Evolutionary conservation across 2,329 filamentous ascomycete genomes (phyloP), one percentile per base, ranked within the genome.

Genomic region (Colletotrichum scovillei): DNA sequence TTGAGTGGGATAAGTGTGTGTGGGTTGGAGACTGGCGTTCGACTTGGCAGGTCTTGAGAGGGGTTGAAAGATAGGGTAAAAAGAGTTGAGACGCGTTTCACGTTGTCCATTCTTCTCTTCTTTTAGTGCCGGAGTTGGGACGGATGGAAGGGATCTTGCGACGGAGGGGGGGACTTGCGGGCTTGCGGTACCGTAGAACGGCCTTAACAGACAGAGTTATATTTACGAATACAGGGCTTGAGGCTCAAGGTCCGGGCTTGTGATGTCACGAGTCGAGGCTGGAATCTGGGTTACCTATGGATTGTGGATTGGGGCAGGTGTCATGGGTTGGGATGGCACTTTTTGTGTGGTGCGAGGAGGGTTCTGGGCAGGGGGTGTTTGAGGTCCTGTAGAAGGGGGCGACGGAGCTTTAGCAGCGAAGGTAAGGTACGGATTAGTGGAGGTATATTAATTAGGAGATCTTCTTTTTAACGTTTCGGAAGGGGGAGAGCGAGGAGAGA

Each of bases 1-100:
- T 42, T 42, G 38, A 16, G 38, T 42, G 5, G 12, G 35, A 16
- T 42, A 0, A 4, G 16, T n/a, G 42, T 49, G 8, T 9, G 42
- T 49, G 42, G 16, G 42, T 49, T 22, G 42, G 42, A 56, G 26
- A 28, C 53, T 28, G 53, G 19, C 12, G 26, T 56, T 56, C 22
- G 53, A 19, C 6, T 6, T n/a, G 28, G 42, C 26, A 62, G 24
- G 42, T 28, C 16, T 24, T n/a, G 24, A 19, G 7, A 28, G 26
- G 11, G 12, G 19, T 5, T 5, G 6, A 14, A 8, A 8, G 19
- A 62, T 28, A 16, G 35, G 30, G 42, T 49, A 11, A 38, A 46
- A 38, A 46, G 30, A 42, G 63, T 57, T 46, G 63, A 65, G 52
- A 46, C 63, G 63, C 9, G 63, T 65, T 65, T 65, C 63, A 65